These are phyloP conservation scores for Mortierella sp. DNA, from an alignment of 371 early-diverging fungal species.

Conservation along the genomic window DNA sequence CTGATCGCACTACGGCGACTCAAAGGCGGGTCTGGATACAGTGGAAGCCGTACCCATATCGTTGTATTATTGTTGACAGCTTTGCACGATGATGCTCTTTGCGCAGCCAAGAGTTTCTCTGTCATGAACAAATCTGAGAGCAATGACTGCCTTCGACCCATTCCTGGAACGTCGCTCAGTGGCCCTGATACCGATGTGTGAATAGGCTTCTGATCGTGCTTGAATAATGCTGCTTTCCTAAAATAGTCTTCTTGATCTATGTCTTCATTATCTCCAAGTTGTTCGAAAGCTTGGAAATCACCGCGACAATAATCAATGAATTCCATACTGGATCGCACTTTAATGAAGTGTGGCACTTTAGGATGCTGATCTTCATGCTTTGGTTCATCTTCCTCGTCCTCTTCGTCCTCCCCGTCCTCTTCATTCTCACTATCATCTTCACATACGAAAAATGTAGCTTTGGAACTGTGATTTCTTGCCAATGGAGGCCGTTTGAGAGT, in stretches of 20 bases:
- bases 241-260: neutral
- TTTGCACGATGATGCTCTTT: neutral
- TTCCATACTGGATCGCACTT: neutral
- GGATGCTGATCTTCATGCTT: neutral
- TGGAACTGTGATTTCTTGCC: neutral
- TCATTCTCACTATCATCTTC: slow-evolving; percentile 26
- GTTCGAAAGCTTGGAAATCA: neutral
- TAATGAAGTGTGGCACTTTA: neutral
- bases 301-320: neutral
- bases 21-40: slow-evolving; percentile 2
- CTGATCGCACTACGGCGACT: neutral
- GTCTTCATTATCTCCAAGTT: neutral
- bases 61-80: neutral
- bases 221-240: neutral
- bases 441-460: slow-evolving; percentile 25
- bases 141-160: slow-evolving; percentile 24
- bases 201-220: neutral
- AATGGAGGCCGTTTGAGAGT: neutral
- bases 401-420: slow-evolving; percentile 20
- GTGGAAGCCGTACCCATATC: neutral
- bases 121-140: slow-evolving; percentile 32
- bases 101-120: slow-evolving; percentile 14
- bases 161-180: neutral
- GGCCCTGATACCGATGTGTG: neutral
- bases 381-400: neutral